phyloP scores from a whole-genome alignment of 805 yeast genomes.

The Saccharomycopsis fodiens region DNA sequence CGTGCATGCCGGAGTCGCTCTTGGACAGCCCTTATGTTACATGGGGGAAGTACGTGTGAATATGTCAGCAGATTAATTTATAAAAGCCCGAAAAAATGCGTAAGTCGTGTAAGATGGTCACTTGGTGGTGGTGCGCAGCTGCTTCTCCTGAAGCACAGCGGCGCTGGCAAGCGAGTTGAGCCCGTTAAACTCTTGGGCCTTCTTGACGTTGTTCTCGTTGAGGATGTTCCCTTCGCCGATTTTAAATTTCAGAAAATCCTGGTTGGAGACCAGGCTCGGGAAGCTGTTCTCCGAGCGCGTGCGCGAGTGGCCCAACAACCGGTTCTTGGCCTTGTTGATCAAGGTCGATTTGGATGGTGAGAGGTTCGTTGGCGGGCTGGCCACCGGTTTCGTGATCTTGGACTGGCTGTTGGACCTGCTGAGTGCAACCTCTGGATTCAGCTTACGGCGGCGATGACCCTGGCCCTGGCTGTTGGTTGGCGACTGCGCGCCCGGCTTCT shows the following conservation, averaged over 20 bases:
- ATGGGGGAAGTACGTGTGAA: background rate
- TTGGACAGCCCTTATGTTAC: background rate
- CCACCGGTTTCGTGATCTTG: slow-evolving; percentile 7
- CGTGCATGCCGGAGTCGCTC: background rate
- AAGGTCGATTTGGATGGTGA: background rate
- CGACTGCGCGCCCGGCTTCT: background rate
- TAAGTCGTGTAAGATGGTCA: background rate
- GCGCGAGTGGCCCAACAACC: slow-evolving; percentile 8
- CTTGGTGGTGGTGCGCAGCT: background rate
- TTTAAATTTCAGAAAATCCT: slow-evolving; percentile 5
- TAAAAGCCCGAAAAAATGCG: background rate
- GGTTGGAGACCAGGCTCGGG: background rate
- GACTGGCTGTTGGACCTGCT: slow-evolving; percentile 1
- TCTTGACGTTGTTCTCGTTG: slow-evolving; percentile 2
- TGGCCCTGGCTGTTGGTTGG: background rate
- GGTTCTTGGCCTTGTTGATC: slow-evolving; percentile 2
- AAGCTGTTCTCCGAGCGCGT: slow-evolving; percentile 5
- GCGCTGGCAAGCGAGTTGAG: background rate
- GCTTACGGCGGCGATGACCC: slow-evolving; percentile 10
- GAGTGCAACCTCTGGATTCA: slow-evolving; percentile 10
- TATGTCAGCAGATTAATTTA: background rate
- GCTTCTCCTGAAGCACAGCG: background rate
- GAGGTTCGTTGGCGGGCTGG: background rate
- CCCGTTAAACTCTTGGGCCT: background rate
- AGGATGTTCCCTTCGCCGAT: slow-evolving; percentile 7